Conservation (phyloP, 805 yeast species). For the Blastobotrys parvus region DNA sequence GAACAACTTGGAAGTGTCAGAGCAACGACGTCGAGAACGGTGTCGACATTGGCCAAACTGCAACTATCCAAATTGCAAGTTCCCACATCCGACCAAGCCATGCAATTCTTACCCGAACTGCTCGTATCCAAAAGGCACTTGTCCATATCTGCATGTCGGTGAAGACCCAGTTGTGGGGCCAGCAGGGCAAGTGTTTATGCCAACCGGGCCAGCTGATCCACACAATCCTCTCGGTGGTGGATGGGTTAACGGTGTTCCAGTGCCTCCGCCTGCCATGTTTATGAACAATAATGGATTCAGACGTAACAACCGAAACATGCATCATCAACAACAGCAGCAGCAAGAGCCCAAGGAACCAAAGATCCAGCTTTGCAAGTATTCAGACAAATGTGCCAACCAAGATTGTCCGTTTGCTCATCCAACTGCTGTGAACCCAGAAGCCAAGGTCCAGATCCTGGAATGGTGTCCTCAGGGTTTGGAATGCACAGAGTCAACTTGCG, state of each 20-base stretch:
- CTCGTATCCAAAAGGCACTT: slow-evolving; percentile 71
- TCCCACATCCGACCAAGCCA: slow-evolving; percentile 70
- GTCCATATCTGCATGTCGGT: slow-evolving; percentile 75
- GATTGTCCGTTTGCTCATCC: slow-evolving; percentile 89
- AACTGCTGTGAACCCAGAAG: slow-evolving; percentile 71
- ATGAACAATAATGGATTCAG: background rate
- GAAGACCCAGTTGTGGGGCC: slow-evolving; percentile 42
- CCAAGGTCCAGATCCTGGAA: slow-evolving; percentile 51
- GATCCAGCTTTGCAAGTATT: slow-evolving; percentile 59
- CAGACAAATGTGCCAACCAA: slow-evolving; percentile 64
- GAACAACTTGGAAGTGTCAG: background rate
- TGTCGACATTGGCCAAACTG: slow-evolving; percentile 32
- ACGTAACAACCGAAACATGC: slow-evolving; percentile 6
- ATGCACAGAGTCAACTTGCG: slow-evolving; percentile 56
- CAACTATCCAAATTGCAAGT: slow-evolving; percentile 42
- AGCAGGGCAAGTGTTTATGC: slow-evolving; percentile 1
- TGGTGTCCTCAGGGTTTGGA: slow-evolving; percentile 71
- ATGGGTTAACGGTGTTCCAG: background rate
- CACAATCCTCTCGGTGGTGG: background rate
- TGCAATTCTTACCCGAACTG: slow-evolving; percentile 75
- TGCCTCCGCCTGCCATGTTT: slow-evolving; percentile 3
- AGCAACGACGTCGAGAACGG: slow-evolving; percentile 9
- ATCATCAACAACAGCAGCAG: slow-evolving; percentile 40
- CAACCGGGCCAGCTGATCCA: background rate
- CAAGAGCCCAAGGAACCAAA: slow-evolving; percentile 30